Conservation (phyloP, 1,284 basidiomycete genomes). For the Ceratobasidium papillatum region DNA sequence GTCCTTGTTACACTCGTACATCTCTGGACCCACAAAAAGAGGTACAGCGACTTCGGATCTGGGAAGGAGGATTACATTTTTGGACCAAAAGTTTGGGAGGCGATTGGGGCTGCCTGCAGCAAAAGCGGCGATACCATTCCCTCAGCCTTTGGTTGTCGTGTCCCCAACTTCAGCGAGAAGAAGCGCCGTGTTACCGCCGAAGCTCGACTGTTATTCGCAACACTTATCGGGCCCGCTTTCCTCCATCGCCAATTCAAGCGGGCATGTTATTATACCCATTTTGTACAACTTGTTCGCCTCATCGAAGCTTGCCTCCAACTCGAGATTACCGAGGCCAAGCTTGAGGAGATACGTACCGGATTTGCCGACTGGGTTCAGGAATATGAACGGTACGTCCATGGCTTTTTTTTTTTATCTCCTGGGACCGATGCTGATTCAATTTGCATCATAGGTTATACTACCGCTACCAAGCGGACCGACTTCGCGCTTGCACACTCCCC, state of each 20-base stretch:
- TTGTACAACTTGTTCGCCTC: neutral
- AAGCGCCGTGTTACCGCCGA: slow-evolving; percentile 49
- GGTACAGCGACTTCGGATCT: slow-evolving; percentile 28
- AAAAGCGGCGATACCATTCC: slow-evolving; percentile 53
- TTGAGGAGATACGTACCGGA: neutral
- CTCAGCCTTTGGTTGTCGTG: slow-evolving; percentile 53
- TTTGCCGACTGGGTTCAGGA: slow-evolving; percentile 25
- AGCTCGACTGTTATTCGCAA: slow-evolving; percentile 53
- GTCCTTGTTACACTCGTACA: slow-evolving; percentile 25
- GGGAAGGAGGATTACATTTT: slow-evolving; percentile 52
- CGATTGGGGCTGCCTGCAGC: slow-evolving; percentile 53
- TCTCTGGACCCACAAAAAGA: slow-evolving; percentile 34
- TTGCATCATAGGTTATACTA: slow-evolving; percentile 17
- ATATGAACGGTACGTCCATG: neutral
- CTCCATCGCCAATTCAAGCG: slow-evolving; percentile 51
- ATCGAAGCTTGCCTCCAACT: neutral
- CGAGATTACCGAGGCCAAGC: neutral
- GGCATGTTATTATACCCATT: slow-evolving; percentile 52
- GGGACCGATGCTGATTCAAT: neutral
- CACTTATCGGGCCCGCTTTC: slow-evolving; percentile 54
- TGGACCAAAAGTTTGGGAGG: slow-evolving; percentile 53
- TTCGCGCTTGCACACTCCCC: slow-evolving; percentile 14
- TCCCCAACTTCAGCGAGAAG: slow-evolving; percentile 53
- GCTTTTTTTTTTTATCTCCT: neutral
- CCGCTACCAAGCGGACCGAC: neutral